A percentile compares a stretch with the other conserved stretches of the same genome.
Evolutionary conservation across 495 filamentous ascomycete genomes (phyloP).

Genomic region (Astrothelium macrocarpum): DNA sequence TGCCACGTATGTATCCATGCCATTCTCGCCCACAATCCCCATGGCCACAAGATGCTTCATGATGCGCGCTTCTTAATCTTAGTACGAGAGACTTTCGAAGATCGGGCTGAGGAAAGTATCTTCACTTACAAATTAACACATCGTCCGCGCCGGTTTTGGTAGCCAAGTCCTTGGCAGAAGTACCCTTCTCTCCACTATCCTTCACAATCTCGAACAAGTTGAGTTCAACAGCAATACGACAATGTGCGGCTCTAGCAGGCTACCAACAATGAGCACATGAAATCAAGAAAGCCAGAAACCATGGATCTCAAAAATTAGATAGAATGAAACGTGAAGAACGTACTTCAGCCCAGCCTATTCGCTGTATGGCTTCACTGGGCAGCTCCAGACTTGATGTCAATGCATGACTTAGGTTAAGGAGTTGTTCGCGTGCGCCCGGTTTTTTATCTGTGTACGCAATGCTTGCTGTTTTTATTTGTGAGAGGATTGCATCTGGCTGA

Average conservation of each 20-base stretch:
- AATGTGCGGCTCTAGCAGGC: slow-evolving; percentile 33
- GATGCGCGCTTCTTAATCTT: not conserved
- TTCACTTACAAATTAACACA: slow-evolving; percentile 18
- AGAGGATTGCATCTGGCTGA: not conserved
- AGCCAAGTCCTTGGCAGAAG: slow-evolving; percentile 21
- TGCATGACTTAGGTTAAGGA: not conserved
- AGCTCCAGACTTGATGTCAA: not conserved
- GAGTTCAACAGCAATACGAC: slow-evolving; percentile 31
- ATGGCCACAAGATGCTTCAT: not conserved
- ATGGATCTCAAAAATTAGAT: too few species aligned
- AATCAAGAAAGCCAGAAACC: too few species aligned
- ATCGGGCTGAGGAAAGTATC: too few species aligned
- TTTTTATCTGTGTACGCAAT: slow-evolving; percentile 17
- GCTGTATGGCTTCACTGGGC: not conserved
- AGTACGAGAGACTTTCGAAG: too few species aligned
- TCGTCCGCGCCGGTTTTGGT: slow-evolving; percentile 26
- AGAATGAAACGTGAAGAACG: too few species aligned
- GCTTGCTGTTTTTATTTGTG: not conserved
- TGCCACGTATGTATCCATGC: not conserved
- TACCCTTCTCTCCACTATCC: slow-evolving; percentile 22
- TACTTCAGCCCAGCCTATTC: slow-evolving; percentile 32
- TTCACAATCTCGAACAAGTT: slow-evolving; percentile 31
- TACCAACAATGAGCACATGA: slow-evolving; percentile 11
- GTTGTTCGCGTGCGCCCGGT: not conserved
- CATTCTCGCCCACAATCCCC: not conserved